phyloP scores from a whole-genome alignment of 2,329 filamentous ascomycete species.

The Pseudopyricularia javanii region DNA sequence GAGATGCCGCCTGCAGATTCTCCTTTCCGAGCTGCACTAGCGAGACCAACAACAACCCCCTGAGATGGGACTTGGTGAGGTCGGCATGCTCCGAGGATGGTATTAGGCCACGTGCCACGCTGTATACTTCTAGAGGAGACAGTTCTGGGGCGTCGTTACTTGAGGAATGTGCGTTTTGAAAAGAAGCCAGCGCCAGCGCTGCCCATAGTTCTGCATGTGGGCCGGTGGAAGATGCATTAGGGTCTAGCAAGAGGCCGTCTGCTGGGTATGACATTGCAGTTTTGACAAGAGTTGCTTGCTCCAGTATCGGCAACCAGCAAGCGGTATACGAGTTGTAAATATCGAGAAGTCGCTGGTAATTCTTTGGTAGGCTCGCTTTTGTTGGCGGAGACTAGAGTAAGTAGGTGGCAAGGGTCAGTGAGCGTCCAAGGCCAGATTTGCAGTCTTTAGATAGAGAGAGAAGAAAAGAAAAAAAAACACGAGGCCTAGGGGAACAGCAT shows the following conservation, averaged over 20 bases:
- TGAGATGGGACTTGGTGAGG: slow-evolving; percentile 36
- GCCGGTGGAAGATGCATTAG: not conserved
- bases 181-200: slow-evolving; percentile 9
- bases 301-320: slow-evolving; percentile 63
- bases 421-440: not conserved
- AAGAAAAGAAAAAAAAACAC: not conserved
- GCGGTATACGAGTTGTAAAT: slow-evolving; percentile 67
- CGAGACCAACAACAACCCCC: slow-evolving; percentile 44
- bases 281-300: slow-evolving; percentile 49
- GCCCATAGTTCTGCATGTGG: slow-evolving; percentile 4
- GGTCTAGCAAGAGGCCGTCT: not conserved
- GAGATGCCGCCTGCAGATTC: slow-evolving; percentile 46
- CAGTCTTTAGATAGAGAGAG: not conserved
- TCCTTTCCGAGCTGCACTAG: slow-evolving; percentile 50
- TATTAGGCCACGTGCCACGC: slow-evolving; percentile 33
- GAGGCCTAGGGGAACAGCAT: not conserved
- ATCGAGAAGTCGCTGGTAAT: slow-evolving; percentile 52
- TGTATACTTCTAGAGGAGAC: slow-evolving; percentile 30
- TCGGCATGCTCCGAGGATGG: slow-evolving; percentile 29
- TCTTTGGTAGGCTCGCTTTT: slow-evolving; percentile 9
- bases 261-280: slow-evolving; percentile 17
- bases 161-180: not conserved
- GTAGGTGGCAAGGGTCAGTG: not conserved
- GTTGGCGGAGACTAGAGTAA: not conserved
- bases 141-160: not conserved